phyloP scores from a whole-genome alignment of 1,139 yeast genomes.

The Kodamaea sp. region DNA sequence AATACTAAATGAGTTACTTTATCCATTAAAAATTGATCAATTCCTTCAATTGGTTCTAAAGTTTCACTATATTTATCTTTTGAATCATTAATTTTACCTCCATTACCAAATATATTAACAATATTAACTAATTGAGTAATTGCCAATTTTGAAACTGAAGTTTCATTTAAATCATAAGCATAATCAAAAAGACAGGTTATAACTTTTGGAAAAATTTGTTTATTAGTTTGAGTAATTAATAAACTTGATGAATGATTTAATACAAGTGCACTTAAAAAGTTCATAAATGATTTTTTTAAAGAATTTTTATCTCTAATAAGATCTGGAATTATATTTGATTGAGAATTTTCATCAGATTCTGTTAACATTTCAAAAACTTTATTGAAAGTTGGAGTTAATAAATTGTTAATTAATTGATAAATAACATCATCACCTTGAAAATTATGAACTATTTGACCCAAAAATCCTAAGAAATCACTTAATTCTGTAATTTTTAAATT shows the following conservation, averaged over 20 bases:
- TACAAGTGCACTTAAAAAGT: slow-evolving; percentile 63
- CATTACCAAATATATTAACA: slow-evolving; percentile 57
- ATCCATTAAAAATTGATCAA: slow-evolving; percentile 65
- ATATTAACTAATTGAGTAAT: slow-evolving; percentile 66
- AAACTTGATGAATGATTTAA: slow-evolving; percentile 79
- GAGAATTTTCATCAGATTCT: slow-evolving; percentile 5
- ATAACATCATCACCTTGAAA: slow-evolving; percentile 65
- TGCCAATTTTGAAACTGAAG: slow-evolving; percentile 62
- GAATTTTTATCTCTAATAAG: slow-evolving; percentile 55
- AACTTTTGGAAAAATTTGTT: slow-evolving; percentile 57
- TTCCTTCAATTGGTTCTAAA: slow-evolving; percentile 60
- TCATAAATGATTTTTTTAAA: slow-evolving; percentile 67
- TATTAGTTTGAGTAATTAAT: slow-evolving; percentile 65
- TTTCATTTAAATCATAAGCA: slow-evolving; percentile 54
- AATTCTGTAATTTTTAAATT: slow-evolving; percentile 63
- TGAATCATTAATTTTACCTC: slow-evolving; percentile 58
- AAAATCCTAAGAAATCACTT: slow-evolving; percentile 75
- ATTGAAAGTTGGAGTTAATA: slow-evolving; percentile 68
- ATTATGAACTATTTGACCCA: slow-evolving; percentile 83
- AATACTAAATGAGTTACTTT: slow-evolving; percentile 67
- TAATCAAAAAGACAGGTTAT: slow-evolving; percentile 65
- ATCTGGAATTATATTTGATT: slow-evolving; percentile 36
- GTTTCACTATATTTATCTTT: slow-evolving; percentile 53
- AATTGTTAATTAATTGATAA: slow-evolving; percentile 67
- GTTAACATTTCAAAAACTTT: slow-evolving; percentile 56